Evolutionary conservation across 2,329 filamentous ascomycete species (phyloP).

Genomic region (Sphaerostilbella broomeana): DNA sequence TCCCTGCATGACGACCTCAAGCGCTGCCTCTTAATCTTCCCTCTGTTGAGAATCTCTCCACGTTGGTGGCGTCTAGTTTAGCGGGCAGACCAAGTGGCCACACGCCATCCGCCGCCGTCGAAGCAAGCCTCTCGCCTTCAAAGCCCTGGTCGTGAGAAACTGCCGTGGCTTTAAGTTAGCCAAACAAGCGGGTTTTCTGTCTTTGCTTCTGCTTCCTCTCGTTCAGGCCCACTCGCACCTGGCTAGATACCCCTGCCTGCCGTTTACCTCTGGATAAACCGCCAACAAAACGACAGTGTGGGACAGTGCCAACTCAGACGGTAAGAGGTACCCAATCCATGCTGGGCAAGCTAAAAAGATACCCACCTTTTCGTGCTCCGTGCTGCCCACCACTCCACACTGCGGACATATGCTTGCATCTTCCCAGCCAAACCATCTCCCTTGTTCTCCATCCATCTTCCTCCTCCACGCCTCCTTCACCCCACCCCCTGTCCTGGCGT

Average conservation of each 20-base stretch:
- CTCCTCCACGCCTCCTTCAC: conserved; percentile 6
- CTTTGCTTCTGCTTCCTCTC: too few species aligned
- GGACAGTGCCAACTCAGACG: too few species aligned
- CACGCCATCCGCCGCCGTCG: neutral
- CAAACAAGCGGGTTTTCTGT: conserved; percentile 10
- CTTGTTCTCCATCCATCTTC: neutral
- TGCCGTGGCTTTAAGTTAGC: conserved; percentile 13
- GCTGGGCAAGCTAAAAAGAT: conserved; percentile 6
- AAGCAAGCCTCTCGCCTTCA: conserved; percentile 2
- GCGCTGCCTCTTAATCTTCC: conserved; percentile 20
- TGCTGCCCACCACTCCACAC: neutral
- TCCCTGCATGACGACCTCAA: conserved; percentile 27
- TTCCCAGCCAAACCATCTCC: neutral
- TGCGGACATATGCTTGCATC: neutral
- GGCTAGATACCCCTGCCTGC: conserved; percentile 2
- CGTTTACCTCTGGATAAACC: neutral
- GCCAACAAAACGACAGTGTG: neutral
- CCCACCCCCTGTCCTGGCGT: conserved; percentile 7
- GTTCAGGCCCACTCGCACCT: conserved; percentile 2
- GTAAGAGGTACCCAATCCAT: too few species aligned
- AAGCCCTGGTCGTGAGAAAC: conserved; percentile 11
- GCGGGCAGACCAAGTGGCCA: conserved; percentile 1
- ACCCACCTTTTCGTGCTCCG: conserved; percentile 4
- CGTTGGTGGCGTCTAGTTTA: conserved; percentile 7
- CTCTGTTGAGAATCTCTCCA: conserved; percentile 10